phyloP scores from a whole-genome alignment of 768 basidiomycete species.

The Lactarius trivialis region DNA sequence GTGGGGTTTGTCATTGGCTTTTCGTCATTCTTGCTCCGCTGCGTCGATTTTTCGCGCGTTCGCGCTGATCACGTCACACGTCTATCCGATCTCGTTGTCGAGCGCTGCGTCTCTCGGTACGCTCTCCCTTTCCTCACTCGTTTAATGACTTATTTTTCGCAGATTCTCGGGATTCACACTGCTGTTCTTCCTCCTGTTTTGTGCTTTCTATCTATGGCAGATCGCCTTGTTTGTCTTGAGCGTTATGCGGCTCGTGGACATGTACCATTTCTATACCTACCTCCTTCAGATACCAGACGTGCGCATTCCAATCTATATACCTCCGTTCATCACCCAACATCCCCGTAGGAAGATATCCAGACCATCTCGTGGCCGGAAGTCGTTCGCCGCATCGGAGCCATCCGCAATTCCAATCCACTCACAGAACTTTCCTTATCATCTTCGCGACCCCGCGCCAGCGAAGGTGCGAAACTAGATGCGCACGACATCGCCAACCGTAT shows the following conservation, averaged over 20 bases:
- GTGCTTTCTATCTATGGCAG: slow-evolving; percentile 87
- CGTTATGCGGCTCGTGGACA: slow-evolving; percentile 75
- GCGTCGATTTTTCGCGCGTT: slow-evolving; percentile 86
- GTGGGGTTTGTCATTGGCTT: slow-evolving; percentile 98
- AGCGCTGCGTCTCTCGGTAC: slow-evolving; percentile 78
- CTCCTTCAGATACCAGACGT: slow-evolving; percentile 94
- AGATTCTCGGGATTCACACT: slow-evolving; percentile 83
- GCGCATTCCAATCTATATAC: slow-evolving; percentile 27
- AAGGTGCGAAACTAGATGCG: slow-evolving; percentile 86
- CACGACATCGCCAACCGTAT: slow-evolving; percentile 98
- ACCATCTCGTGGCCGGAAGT: slow-evolving; percentile 97
- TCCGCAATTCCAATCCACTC: slow-evolving; percentile 89
- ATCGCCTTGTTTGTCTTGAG: slow-evolving; percentile 71
- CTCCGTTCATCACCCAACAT: slow-evolving; percentile 5
- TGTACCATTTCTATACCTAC: slow-evolving; percentile 95
- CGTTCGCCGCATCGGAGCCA: slow-evolving; percentile 81
- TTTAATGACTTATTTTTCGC: slow-evolving; percentile 1
- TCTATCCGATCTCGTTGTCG: slow-evolving; percentile 77
- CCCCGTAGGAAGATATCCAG: slow-evolving; percentile 83
- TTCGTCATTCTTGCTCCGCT: slow-evolving; percentile 92
- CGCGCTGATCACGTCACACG: slow-evolving; percentile 57
- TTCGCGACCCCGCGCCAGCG: slow-evolving; percentile 49
- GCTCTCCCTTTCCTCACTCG: slow-evolving; percentile 25
- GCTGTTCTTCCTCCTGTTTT: slow-evolving; percentile 78
- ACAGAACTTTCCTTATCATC: slow-evolving; percentile 73